Base-by-base conservation (phyloP, 108 stramenopile genomes). In the Skeletonema grethae region DNA sequence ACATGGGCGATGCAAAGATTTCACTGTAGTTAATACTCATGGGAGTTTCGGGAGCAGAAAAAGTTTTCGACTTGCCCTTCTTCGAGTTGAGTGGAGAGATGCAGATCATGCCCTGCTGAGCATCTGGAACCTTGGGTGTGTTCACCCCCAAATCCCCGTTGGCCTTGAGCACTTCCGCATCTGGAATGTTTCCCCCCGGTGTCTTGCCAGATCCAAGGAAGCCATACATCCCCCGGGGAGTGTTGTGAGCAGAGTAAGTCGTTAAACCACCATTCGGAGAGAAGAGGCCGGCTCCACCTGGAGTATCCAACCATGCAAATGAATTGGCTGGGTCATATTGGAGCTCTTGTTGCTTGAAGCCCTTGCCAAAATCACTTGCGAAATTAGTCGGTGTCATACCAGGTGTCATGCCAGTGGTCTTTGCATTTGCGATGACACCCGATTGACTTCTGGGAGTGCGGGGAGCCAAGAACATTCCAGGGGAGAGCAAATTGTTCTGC, bases 231-330 rank as follows among this genome's bases (percentile, higher is more conserved):
- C 84, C 86, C 59, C 82, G 65, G 34, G 92, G 90, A 13, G 90
- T 94, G 63, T 91, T 93, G 41, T 87, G 58, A 58, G 78, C 79
- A 0, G 88, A 87, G 25, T 59, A 64, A 1, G 73, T 55, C 11
- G 73, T 81, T 20, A 89, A 71, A 25, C 86, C 88, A 13, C 88
- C 88, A 16, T 75, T 78, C 7, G 93, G 93, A 18, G 93, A 92
- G 66, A 94, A 94, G 16, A 94, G 69, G 15, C 87, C 89, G 69
- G 91, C 80, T 15, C 85, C 80, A 18, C 85, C 86, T 7, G 93
- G 93, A 11, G 90, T 90, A 45, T 91, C 84, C 22, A 94, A 72
- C 93, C 90, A 92, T 18, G 90, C 80, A 53, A 92, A 85, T 53
- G 50, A 13, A 92, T 86, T 83, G 56, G 38, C 59, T 15, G 71